Conservation (phyloP, 441 rosid genomes). For the Erodium trifolium region DNA sequence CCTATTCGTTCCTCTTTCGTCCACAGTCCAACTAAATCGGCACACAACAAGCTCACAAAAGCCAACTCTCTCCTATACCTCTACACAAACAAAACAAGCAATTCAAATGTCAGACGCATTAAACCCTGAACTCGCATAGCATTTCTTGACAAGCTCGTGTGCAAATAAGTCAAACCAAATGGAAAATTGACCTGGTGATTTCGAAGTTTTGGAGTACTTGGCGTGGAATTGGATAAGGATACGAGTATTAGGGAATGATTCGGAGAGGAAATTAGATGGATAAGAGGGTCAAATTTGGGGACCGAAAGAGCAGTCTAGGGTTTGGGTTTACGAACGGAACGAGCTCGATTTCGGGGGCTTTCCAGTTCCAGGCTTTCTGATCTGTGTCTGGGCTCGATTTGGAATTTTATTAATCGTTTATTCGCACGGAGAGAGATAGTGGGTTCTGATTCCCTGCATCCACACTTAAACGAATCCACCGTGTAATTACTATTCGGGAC, state of each 20-base stretch:
- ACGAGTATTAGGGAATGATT: neutral
- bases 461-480: too few relatives aligned
- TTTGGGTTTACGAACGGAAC: constrained; percentile 6
- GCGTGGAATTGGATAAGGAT: neutral
- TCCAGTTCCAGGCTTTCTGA: neutral
- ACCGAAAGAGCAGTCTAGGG: neutral
- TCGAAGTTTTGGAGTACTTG: neutral
- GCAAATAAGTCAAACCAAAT: neutral
- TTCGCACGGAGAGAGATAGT: neutral
- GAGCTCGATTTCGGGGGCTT: neutral
- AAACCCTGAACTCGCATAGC: neutral
- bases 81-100: neutral
- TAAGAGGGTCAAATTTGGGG: neutral
- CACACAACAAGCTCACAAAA: neutral
- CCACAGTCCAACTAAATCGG: neutral
- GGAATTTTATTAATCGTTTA: neutral
- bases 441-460: too few relatives aligned
- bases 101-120: neutral
- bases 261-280: constrained; percentile 3
- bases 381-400: neutral
- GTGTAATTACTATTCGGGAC: too few relatives aligned
- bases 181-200: neutral
- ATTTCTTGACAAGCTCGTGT: neutral
- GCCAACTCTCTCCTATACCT: neutral
- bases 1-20: neutral